Base-by-base conservation (phyloP, 768 basidiomycete species). In the Suillus cothurnatus region DNA sequence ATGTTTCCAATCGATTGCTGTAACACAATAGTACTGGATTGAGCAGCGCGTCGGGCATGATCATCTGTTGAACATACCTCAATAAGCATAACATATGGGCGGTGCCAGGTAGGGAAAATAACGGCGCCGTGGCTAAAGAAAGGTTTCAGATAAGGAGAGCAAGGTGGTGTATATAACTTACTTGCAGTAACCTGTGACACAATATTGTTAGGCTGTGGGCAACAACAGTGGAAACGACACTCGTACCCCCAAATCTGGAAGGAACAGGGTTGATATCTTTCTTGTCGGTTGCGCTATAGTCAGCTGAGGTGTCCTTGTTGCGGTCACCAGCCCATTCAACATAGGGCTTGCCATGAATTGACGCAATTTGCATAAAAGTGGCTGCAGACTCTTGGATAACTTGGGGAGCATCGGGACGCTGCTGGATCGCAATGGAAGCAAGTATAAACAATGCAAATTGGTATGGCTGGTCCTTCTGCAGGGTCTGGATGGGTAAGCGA, bases 1-100 rank as follows among this genome's bases (percentile, higher is more conserved):
- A 68, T 61, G 38, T 74, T 68, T 59, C 75, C 74, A 14, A 75
- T 69, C 2, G 66, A 66, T 76, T 76, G 73, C 74, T 76, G 47
- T 19, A 17, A 43, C 23, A 26, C 15, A 14, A n/a, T 28, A 32
- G 63, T 26, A 38, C 21, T 11, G 12, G 12, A 11, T 17, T 2
- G 19, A 17, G 28, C 21, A 49, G 28, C 19, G 14, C 17, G 8
- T 38, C 6, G 41, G 5, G 15, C 11, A 14, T 12, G 38, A 28
- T 59, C 39, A 41, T 34, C 23, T 2, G 31, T 61, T 43, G 21
- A n/a, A 58, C 63, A n/a, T 28, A 73, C 72, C 55, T 73, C 72
- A 15, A 73, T 53, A n/a, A 74, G 65, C 73, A 73, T 66, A 12
- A 74, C 34, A 34, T 73, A 73, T n/a, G 73, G 73, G 15, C 73